These are phyloP conservation scores for Leptodontidium sp. DNA, from an alignment of 2,329 filamentous ascomycete species.

Conservation along the genomic window DNA sequence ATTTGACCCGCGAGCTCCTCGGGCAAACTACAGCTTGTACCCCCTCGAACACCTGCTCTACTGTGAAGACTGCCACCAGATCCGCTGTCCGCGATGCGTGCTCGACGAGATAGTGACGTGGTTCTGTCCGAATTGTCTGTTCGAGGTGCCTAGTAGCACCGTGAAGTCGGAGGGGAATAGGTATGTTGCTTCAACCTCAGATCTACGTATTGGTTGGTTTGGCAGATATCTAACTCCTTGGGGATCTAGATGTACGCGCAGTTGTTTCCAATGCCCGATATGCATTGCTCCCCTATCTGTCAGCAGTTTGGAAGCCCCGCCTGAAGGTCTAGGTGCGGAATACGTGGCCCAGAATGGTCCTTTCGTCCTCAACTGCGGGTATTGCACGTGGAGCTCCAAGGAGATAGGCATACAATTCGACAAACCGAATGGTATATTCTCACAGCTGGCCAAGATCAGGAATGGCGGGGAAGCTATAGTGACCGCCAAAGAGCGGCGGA, in stretches of 20 bases:
- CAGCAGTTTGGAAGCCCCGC: constrained; percentile 68
- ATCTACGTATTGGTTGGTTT: background rate
- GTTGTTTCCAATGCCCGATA: constrained; percentile 93
- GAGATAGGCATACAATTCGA: constrained; percentile 93
- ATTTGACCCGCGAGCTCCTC: constrained; percentile 85
- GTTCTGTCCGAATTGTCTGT: constrained; percentile 94
- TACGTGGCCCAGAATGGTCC: constrained; percentile 58
- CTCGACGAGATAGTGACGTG: constrained; percentile 93
- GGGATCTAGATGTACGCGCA: constrained; percentile 78
- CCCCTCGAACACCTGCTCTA: constrained; percentile 94
- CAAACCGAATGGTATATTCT: constrained; percentile 84
- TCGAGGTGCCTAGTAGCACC: constrained; percentile 93
- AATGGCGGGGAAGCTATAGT: constrained; percentile 64
- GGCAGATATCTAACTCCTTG: constrained; percentile 14
- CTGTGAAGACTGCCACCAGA: constrained; percentile 97
- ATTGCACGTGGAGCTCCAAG: constrained; percentile 91
- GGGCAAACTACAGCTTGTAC: constrained; percentile 91
- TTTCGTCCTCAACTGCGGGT: constrained; percentile 84
- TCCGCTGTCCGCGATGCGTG: constrained; percentile 91
- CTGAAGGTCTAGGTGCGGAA: constrained; percentile 46
- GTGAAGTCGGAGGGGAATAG: constrained; percentile 93
- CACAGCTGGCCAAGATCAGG: constrained; percentile 77
- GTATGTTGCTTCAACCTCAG: constrained; percentile 55
- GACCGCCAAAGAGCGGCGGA: constrained; percentile 53
- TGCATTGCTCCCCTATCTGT: constrained; percentile 84